phyloP scores from a whole-genome alignment of 345 rosid genomes.

The Moricandia arvensis region DNA sequence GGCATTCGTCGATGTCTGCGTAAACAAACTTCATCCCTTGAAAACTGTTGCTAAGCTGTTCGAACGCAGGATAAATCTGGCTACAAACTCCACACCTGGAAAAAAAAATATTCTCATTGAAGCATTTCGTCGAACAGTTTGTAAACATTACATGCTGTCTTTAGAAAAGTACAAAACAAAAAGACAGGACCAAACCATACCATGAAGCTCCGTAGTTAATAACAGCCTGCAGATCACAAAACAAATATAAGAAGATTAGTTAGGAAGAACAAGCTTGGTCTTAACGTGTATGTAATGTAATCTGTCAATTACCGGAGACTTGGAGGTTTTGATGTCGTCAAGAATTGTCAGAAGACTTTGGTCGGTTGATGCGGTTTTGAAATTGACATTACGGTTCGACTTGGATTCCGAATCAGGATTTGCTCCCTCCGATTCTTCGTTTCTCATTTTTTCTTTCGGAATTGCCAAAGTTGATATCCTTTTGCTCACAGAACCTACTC shows the following conservation, averaged over 20 bases:
- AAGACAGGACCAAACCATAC: not conserved
- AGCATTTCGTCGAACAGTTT: constrained; percentile 51
- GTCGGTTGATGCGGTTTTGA: constrained; percentile 27
- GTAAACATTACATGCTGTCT: constrained; percentile 16
- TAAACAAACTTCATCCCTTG: constrained; percentile 65
- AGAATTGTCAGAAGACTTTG: constrained; percentile 16
- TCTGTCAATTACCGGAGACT: constrained; percentile 14
- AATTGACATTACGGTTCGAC: not conserved
- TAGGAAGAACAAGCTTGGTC: not conserved
- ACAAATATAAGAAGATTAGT: not conserved
- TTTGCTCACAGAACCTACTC: not conserved
- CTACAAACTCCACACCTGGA: constrained; percentile 83
- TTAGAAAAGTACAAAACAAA: not conserved
- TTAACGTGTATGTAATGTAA: not conserved
- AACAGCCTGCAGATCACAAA: constrained; percentile 23
- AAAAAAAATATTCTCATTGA: constrained; percentile 22
- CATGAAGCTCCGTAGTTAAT: constrained; percentile 41
- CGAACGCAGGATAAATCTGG: constrained; percentile 76
- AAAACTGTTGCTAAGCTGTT: constrained; percentile 65
- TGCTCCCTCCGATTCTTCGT: not conserved
- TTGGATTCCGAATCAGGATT: constrained; percentile 3
- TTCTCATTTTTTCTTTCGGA: constrained; percentile 12
- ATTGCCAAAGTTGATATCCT: not conserved
- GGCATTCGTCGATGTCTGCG: constrained; percentile 69
- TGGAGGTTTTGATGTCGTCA: constrained; percentile 35